Percentiles rank a stretch among this genome's conserved stretches.
Evolutionary conservation across 345 rosid species (phyloP).

Genomic region (Ailanthus altissimus): DNA sequence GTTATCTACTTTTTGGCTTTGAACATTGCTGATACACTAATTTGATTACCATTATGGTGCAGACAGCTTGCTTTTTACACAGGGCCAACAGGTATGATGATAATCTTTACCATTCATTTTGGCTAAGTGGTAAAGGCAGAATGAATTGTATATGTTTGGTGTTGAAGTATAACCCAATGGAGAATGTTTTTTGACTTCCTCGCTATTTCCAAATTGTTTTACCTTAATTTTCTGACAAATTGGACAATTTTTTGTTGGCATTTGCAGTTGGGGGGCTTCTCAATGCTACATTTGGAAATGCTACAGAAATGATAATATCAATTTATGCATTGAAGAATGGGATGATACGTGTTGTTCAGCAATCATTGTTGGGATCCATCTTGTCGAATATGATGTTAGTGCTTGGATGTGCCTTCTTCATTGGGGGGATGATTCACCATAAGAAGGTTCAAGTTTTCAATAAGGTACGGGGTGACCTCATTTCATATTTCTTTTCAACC

Average conservation of each 20-base stretch:
- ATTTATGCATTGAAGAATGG: conserved; percentile 71
- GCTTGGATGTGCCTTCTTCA: conserved; percentile 93
- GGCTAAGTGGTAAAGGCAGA: background rate
- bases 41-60: conserved; percentile 24
- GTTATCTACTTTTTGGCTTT: background rate
- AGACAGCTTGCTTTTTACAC: conserved; percentile 93
- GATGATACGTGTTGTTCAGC: conserved; percentile 91
- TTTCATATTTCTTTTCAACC: conserved; percentile 17
- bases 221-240: background rate
- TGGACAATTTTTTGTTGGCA: conserved; percentile 6
- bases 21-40: background rate
- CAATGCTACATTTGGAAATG: conserved; percentile 96
- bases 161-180: background rate
- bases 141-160: background rate
- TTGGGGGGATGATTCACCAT: conserved; percentile 71
- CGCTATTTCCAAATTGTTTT: background rate
- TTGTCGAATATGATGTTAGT: conserved; percentile 94
- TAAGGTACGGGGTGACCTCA: conserved; percentile 48
- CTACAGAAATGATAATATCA: conserved; percentile 89
- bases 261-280: conserved; percentile 86
- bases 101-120: background rate
- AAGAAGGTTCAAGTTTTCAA: conserved; percentile 76
- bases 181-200: background rate
- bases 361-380: conserved; percentile 84
- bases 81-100: conserved; percentile 73